Base-by-base conservation (phyloP, 768 basidiomycete species). In the Tephrocybe sp. region DNA sequence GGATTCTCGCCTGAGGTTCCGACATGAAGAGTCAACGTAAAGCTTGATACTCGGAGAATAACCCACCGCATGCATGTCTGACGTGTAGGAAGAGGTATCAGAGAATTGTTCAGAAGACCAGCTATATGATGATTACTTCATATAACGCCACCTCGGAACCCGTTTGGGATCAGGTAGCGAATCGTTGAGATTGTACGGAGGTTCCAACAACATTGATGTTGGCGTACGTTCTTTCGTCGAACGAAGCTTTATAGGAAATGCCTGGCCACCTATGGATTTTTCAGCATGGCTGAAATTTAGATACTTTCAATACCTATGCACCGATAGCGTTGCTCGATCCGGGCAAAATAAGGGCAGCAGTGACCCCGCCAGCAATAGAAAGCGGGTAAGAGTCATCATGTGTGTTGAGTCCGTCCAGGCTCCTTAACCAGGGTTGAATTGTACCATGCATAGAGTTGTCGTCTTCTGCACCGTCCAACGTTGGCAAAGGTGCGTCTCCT, bases 321-420 rank as follows among this genome's bases (percentile, higher is more conserved):
- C 83, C 84, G 41, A 87, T 84, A 12, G 82, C 81, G 61, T 82
- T 76, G 9, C 72, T 80, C 39, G 82, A 86, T 0, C 89, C 90
- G 3, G 92, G 92, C 1, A 93, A 73, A 19, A 93, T 72, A 31
- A 90, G 73, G 2, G 86, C 76, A 0, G 87, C 87, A 0, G 91
- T 92, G 12, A 92, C 78, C 9, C 92, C 92, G 9, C 92, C 90
- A 0, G 89, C 69, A 51, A 89, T 78, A n/a, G 85, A 78, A 7
- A 87, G 70, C 16, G 65, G 69, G 66, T 85, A 91, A 0, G 88
- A 76, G 14, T 81, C 78, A 63, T 93, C 90, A 57, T 87, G 88
- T 0, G 89, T 90, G 62, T 93, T 91, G 45, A 93, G 72, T 0
- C 79, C 89, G 58, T 95, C 91, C 11, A 92, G 65, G 23, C 81